Percentiles rank a stretch among this genome's conserved stretches.
Conservation (phyloP, 1,284 basidiomycete genomes). For the Heterobasidion parviporum region DNA sequence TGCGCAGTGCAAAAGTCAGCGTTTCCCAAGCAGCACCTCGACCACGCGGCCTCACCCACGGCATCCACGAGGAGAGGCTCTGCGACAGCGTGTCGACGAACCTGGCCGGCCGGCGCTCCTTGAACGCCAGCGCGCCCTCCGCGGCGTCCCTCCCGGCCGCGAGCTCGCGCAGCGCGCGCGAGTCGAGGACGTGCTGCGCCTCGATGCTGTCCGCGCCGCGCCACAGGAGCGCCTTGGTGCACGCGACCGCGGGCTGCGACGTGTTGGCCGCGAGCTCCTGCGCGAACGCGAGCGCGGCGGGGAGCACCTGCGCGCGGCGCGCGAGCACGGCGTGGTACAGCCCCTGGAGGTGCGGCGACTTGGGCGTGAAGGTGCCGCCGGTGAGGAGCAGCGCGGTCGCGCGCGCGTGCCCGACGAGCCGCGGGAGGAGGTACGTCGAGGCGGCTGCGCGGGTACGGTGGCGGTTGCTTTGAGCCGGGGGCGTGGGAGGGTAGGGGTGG, state of each 20-base stretch:
- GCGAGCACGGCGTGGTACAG: slow-evolving; percentile 41
- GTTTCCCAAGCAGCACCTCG: not conserved
- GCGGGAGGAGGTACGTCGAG: slow-evolving; percentile 45
- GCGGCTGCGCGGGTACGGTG: slow-evolving; percentile 26
- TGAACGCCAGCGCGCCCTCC: slow-evolving; percentile 43
- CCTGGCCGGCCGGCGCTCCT: slow-evolving; percentile 33
- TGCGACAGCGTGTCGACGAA: slow-evolving; percentile 37
- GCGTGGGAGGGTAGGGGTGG: not conserved
- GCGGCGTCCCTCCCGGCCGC: slow-evolving; percentile 30
- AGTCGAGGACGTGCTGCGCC: slow-evolving; percentile 47
- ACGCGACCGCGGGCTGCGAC: slow-evolving; percentile 40
- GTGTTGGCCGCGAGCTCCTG: slow-evolving; percentile 42
- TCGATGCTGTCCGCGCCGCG: slow-evolving; percentile 39
- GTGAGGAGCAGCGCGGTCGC: slow-evolving; percentile 43
- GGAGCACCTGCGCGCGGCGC: slow-evolving; percentile 40
- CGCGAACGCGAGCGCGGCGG: slow-evolving; percentile 41
- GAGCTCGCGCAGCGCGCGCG: slow-evolving; percentile 34
- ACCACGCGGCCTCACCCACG: slow-evolving; percentile 34
- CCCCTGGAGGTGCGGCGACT: slow-evolving; percentile 33
- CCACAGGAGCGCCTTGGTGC: slow-evolving; percentile 43
- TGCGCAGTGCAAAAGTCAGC: slow-evolving; percentile 11
- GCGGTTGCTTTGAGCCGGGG: not conserved
- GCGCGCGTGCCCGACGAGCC: slow-evolving; percentile 41
- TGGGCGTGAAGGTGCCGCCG: slow-evolving; percentile 34
- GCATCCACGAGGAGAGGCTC: slow-evolving; percentile 31